Evolutionary conservation across 2,329 filamentous ascomycete species (phyloP).

Genomic region (Phaeosphaeria sp.): DNA sequence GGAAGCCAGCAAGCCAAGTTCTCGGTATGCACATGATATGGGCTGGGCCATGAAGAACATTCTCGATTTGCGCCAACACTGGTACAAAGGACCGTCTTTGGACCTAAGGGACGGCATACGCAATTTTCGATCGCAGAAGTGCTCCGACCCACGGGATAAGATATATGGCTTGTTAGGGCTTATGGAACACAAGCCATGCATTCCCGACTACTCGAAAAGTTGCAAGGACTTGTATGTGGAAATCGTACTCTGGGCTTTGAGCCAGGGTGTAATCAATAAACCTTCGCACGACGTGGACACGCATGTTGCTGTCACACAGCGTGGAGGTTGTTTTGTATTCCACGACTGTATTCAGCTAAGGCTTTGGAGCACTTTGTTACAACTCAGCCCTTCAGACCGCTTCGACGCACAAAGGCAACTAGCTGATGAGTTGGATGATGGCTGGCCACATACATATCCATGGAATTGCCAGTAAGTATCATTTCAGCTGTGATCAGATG

Average conservation of each 20-base stretch:
- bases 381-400: no score
- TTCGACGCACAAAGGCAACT: no score
- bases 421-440: no score
- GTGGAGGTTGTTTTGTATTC: no score
- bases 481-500: no score
- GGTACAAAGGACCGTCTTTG: not conserved
- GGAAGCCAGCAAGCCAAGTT: not conserved
- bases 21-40: not conserved
- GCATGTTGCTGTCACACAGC: no score
- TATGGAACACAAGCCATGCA: not conserved
- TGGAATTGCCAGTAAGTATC: no score
- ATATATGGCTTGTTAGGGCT: not conserved
- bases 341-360: no score
- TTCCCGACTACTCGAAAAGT: not conserved
- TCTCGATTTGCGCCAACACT: not conserved
- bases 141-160: not conserved
- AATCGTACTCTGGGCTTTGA: not conserved
- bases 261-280: not conserved
- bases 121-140: not conserved
- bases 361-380: no score
- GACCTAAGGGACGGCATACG: not conserved
- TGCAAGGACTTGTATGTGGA: not conserved
- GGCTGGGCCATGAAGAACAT: not conserved
- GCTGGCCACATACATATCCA: no score
- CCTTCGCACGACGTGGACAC: no score